phyloP scores from a whole-genome alignment of 2,329 filamentous ascomycete genomes.

The Pezizomycotina sp. region DNA sequence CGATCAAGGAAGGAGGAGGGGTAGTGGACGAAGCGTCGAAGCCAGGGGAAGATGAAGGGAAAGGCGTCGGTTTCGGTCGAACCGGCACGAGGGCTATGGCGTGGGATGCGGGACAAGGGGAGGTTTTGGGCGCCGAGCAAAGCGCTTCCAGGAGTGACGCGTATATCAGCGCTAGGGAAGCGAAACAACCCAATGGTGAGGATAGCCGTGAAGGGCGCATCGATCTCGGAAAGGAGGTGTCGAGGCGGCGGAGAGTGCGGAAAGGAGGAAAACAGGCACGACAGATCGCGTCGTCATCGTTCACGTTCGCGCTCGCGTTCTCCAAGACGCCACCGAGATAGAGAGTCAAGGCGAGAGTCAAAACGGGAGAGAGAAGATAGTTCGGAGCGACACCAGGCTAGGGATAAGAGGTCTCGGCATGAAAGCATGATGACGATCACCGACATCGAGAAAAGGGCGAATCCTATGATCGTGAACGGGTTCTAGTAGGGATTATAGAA shows the following conservation, averaged over 20 bases:
- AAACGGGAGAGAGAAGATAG: no score
- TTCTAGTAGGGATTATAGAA: no score
- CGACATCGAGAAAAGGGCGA: constrained; percentile 5
- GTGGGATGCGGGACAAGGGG: constrained; percentile 23
- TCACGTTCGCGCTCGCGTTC: constrained; percentile 19
- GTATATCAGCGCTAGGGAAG: constrained; percentile 23
- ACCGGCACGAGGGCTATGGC: constrained; percentile 27
- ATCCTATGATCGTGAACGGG: no score
- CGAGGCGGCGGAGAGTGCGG: constrained; percentile 23
- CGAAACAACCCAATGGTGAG: constrained; percentile 20
- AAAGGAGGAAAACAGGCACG: constrained; percentile 23
- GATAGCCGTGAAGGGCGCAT: constrained; percentile 27
- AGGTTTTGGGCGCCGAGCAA: constrained; percentile 25
- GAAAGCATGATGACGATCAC: constrained; percentile 2
- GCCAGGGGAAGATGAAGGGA: constrained; percentile 22
- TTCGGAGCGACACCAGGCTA: constrained; percentile 3
- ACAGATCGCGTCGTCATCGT: constrained; percentile 25
- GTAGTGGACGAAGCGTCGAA: constrained; percentile 15
- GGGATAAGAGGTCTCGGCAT: constrained; percentile 9
- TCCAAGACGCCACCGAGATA: constrained; percentile 10
- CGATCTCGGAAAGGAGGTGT: constrained; percentile 28
- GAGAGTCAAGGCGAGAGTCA: not conserved
- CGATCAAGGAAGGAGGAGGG: constrained; percentile 35
- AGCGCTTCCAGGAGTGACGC: constrained; percentile 22
- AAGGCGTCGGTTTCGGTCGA: constrained; percentile 26